Evolutionary conservation across 495 filamentous ascomycete species (phyloP), one percentile per base, ranked within the genome.

Genomic region (Neohortaea acidophila): DNA sequence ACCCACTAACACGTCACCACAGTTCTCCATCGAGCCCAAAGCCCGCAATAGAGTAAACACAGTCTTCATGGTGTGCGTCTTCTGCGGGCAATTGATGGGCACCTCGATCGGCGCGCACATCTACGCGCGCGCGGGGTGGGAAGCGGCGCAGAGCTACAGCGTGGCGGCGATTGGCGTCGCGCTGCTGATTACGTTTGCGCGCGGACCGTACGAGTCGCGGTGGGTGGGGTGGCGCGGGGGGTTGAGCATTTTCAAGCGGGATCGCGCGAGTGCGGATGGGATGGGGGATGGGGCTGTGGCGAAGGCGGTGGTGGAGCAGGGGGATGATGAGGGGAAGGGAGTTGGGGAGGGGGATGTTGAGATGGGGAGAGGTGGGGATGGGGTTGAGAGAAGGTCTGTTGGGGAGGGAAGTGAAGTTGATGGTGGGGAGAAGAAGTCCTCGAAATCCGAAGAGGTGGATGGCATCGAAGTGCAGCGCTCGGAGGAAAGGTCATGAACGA

Each of bases 221-320:
- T 86, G 81, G 82, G 33, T 83, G 18, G 82, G 81, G 0, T 86
- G 82, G 82, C 59, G 58, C 11, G 79, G 77, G 8, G 80, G 81
- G 0, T 78, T 75, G 72, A 51, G 51, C 35, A 46, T 72, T 59
- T 38, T 46, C 48, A 52, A 62, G 54, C 59, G 45, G 33, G 48
- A 55, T 34, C 5, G n/a, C 4, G 15, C 19, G 10, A 34, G 15
- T 19, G 32, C 32, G 14, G 32, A 34, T 21, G 32, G 32, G 32
- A 8, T n/a, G n/a, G 21, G 11, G 23, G 53, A 50, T 31, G 47
- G 21, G 37, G 48, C 35, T 18, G 15, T 37, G 10, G 46, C 38
- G 15, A 43, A 24, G 24, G 40, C 27, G 24, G 35, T 13, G 3
- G 23, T 9, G 19, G 21, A n/a, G n/a, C n/a, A 15, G 12, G 35